Base-by-base conservation (phyloP, 192 early-diverging fungal genomes). In the Borealophlyctis nickersoniae region DNA sequence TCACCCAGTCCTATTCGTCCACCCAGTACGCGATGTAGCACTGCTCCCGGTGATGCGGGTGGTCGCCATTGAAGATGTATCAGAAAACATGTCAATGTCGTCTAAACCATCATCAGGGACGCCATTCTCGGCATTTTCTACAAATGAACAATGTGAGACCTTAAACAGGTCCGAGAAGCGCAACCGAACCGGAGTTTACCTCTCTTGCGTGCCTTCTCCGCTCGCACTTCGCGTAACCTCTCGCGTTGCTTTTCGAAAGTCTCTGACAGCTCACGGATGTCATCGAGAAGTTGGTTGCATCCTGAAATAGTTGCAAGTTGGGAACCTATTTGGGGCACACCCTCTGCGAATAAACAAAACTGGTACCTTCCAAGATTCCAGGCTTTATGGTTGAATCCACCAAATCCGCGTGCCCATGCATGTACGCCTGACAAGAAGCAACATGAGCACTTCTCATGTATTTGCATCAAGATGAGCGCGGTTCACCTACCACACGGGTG, bases 21-120 rank as follows among this genome's bases (percentile, higher is more conserved):
- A 30, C 0, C 30, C 39, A 2, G 68, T 77, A 9, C 50, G 11
- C 5, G 35, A 29, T 1, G 78, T 59, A 24, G 39, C 53, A 3
- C 82, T 84, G 0, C 84, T 69, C 11, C 87, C 84, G 49, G 89
- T 95, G 62, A 91, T 52, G 2, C 66, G 89, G 52, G 86, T 83
- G 64, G 91, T 94, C 24, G 87, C 88, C 91, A 96, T 93, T 3
- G 92, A 94, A 2, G 91, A 89, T 4, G 96, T 95, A 68, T 98
- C 96, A 0, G 94, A 95, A 79, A 94, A 87, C 78, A 94, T 86
- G 68, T 98, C 96, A 13, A 96, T 80, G 68, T 92, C 88, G 57
- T 95, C 90, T n/a, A 91, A 64, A 23, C 76, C 13, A 16, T 66
- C 66, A 39, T 89, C 88, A 5, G 22, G 34, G 9, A 16, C 23